Percentiles rank a stretch among this genome's conserved stretches.
Conservation (phyloP, 2,329 filamentous ascomycete genomes). For the Stachybotrys echinatus region DNA sequence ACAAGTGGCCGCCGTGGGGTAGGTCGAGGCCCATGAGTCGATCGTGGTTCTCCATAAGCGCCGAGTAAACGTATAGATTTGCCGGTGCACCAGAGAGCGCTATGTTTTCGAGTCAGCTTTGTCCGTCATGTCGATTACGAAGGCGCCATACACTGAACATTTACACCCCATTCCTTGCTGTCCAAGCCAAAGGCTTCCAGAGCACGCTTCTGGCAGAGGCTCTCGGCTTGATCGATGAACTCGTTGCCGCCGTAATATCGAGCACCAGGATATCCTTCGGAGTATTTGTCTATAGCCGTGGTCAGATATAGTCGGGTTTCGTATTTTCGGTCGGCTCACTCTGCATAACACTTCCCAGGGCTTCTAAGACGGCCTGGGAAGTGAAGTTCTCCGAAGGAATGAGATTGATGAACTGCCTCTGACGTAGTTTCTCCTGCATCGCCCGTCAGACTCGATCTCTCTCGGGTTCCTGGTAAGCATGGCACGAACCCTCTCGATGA, state of each 20-base stretch:
- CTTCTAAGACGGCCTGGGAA: constrained; percentile 86
- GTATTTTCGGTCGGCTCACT: constrained; percentile 46
- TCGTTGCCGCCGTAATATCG: constrained; percentile 97
- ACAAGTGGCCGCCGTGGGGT: constrained; percentile 92
- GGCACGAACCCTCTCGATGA: constrained; percentile 74
- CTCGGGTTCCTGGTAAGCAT: not conserved
- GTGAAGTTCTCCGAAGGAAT: constrained; percentile 97
- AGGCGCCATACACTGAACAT: constrained; percentile 73
- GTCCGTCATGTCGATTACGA: not conserved
- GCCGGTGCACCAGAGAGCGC: constrained; percentile 70
- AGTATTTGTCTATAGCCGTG: constrained; percentile 77
- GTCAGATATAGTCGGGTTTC: constrained; percentile 2
- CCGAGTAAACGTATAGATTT: constrained; percentile 93
- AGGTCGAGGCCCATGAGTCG: constrained; percentile 96
- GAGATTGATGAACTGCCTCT: constrained; percentile 98
- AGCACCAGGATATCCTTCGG: constrained; percentile 93
- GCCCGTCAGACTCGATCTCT: not conserved
- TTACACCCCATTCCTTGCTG: constrained; percentile 89
- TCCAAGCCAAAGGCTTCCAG: constrained; percentile 82
- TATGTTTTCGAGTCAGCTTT: constrained; percentile 27
- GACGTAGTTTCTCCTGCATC: constrained; percentile 80
- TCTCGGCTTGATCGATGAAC: constrained; percentile 87
- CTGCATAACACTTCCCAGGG: constrained; percentile 90
- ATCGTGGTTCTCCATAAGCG: constrained; percentile 86
- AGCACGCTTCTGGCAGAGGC: constrained; percentile 84